Evolutionary conservation across 768 basidiomycete species (phyloP), one percentile per base, ranked within the genome.

Genomic region (Psilocybe cyanescens): DNA sequence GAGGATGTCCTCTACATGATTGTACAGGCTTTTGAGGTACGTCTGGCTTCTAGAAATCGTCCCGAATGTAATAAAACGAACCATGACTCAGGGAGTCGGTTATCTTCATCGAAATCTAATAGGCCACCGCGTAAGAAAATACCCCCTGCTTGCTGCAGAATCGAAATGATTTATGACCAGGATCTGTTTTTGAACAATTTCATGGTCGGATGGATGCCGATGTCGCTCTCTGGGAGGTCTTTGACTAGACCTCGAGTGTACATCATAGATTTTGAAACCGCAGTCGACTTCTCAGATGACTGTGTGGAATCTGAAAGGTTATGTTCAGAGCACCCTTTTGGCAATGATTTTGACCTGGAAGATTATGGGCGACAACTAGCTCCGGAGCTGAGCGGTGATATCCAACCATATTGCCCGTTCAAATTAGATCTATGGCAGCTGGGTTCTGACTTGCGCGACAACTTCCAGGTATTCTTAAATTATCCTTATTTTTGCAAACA

Each of bases 391-490:
- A 12, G 8, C 3, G 14, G 16, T 4, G 14, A 12, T 1, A 51
- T n/a, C 4, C 14, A 35, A 8, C 37, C 58, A 7, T 65, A 65
- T 29, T 62, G 51, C 17, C 65, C 65, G 0, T 65, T 65, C 39
- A n/a, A 33, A 9, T 19, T 65, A 8, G 65, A 66, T 39, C 53
- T 66, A 3, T 66, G 61, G 65, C 65, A 66, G 11, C 39, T 66
- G 12, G 61, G 61, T 4, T 50, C 8, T 3, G 29, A 57, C 31
- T 24, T 65, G 11, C 33, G 35, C 9, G 37, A 41, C 11, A 16
- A 35, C 37, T 52, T 52, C 35, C 28, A n/a, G 11, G 53, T 61
- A 35, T 35, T 16, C 49, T 4, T 44, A 11, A 5, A 44, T 44
- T 14, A 3, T 44, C 41, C 2, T 44, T 2, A 11, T 35, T 35